Base-by-base conservation (phyloP, 208 protist species). In the Trypanosoma melophagium region DNA sequence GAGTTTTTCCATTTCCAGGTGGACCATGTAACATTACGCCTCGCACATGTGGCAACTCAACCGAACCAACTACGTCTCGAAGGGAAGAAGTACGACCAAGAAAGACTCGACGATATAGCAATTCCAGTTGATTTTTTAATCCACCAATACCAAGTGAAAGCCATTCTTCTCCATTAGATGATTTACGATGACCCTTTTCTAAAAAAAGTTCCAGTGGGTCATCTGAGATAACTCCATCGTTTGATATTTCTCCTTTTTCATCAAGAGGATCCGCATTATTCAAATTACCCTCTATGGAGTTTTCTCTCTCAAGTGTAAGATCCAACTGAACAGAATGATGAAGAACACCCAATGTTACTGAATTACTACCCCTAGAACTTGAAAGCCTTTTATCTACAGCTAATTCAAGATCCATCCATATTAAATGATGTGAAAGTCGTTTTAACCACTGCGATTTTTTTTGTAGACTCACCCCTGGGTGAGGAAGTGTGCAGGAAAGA, bases 1-100 rank as follows among this genome's bases (percentile, higher is more conserved):
- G 86, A 0, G 99, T 99, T 77, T 99, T 99, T 55, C 99, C 99
- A 63, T 98, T 99, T 53, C 99, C 99, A 22, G 99, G 98, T 1
- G 98, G 98, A 31, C 99, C 99, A 76, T 99, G 96, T 1, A 99
- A 83, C n/a, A 99, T 81, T 22, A 99, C 98, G 53, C 96, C 97
- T 57, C 97, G 97, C 2, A 99, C 98, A 83, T 99, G 98, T 66
- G 92, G 88, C 5, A 99, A 81, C 44, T 98, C 90, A 16, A 99
- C 59, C 3, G 87, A 75, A 8, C 73, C 66, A 3, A 75, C 64
- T 9, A 81, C 47, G n/a, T 86, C 80, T 21, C 89, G 93, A 14
- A 94, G 60, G 3, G 83, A 89, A 41, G 97, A 97, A 14, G 99
- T 79, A 14, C 98, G 94, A 4, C 97, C 98, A 19, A 98, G 95